Evolutionary conservation across 2,329 filamentous ascomycete genomes (phyloP).

Genomic region (Magnaporthiopsis incrustans): DNA sequence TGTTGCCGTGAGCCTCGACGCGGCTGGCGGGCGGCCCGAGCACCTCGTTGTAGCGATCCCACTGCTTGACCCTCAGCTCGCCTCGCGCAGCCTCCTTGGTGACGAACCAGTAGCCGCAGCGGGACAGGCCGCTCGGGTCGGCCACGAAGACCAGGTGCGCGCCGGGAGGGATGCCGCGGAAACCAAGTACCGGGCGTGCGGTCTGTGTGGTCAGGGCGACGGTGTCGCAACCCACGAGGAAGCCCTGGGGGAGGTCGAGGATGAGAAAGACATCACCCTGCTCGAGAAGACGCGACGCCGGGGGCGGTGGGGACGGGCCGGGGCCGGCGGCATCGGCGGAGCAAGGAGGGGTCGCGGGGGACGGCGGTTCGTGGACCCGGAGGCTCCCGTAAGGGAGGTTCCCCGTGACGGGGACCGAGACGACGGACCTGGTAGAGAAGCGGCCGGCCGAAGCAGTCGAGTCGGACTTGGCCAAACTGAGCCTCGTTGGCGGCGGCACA

Average conservation of each 20-base stretch:
- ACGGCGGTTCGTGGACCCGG: conserved; percentile 25
- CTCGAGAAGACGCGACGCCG: conserved; percentile 18
- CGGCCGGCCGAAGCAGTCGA: conserved; percentile 26
- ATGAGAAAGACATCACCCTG: conserved; percentile 45
- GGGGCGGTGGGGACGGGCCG: conserved; percentile 11
- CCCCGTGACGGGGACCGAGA: conserved; percentile 31
- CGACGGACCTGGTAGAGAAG: conserved; percentile 21
- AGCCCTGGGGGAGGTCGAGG: conserved; percentile 40
- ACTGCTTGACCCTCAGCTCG: conserved; percentile 39
- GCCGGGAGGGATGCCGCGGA: conserved; percentile 47
- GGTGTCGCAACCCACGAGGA: conserved; percentile 46
- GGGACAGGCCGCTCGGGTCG: conserved; percentile 37
- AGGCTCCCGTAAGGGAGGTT: conserved; percentile 34
- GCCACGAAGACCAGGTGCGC: conserved; percentile 54
- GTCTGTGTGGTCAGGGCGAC: conserved; percentile 36
- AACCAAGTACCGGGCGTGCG: conserved; percentile 36
- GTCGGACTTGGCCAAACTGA: conserved; percentile 21
- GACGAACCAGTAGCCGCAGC: conserved; percentile 51
- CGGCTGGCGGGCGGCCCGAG: conserved; percentile 37
- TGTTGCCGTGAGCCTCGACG: conserved; percentile 38
- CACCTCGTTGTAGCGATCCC: conserved; percentile 49
- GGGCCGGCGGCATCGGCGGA: neutral
- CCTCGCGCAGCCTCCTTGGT: conserved; percentile 21
- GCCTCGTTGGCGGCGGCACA: neutral
- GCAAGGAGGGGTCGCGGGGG: no score